phyloP scores from a whole-genome alignment of 805 yeast genomes.

The Ogataea ganodermae region DNA sequence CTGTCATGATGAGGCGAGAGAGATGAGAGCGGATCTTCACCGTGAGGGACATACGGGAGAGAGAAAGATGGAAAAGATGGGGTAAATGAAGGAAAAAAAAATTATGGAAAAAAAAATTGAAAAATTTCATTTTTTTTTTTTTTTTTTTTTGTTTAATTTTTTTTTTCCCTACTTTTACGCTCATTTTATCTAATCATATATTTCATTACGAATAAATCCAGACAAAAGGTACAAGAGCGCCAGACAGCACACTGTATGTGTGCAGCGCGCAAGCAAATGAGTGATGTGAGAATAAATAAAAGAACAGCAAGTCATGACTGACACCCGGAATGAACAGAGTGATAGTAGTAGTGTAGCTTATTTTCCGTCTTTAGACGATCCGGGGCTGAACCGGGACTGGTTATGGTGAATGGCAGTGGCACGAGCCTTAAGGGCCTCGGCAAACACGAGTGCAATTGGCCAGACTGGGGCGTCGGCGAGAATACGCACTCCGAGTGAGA shows the following conservation, averaged over 20 bases:
- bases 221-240: not conserved
- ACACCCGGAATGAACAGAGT: not conserved
- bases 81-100: not conserved
- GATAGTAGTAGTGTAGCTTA: not conserved
- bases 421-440: slow-evolving; percentile 74
- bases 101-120: not conserved
- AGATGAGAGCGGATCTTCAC: not conserved
- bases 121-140: not conserved
- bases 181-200: not conserved
- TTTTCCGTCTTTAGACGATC: slow-evolving; percentile 11
- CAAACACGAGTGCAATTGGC: slow-evolving; percentile 79
- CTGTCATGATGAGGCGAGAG: not conserved
- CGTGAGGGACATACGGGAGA: not conserved
- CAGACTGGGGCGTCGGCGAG: slow-evolving; percentile 85
- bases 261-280: not conserved
- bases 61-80: not conserved
- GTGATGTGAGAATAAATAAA: not conserved
- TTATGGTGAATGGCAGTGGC: slow-evolving; percentile 43
- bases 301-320: slow-evolving; percentile 1
- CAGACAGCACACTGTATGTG: not conserved
- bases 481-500: slow-evolving; percentile 72
- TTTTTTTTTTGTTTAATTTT: not conserved
- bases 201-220: not conserved
- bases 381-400: slow-evolving; percentile 25
- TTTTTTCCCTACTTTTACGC: not conserved